Conservation (phyloP, 768 basidiomycete species). For the Antrodiella citrinella region DNA sequence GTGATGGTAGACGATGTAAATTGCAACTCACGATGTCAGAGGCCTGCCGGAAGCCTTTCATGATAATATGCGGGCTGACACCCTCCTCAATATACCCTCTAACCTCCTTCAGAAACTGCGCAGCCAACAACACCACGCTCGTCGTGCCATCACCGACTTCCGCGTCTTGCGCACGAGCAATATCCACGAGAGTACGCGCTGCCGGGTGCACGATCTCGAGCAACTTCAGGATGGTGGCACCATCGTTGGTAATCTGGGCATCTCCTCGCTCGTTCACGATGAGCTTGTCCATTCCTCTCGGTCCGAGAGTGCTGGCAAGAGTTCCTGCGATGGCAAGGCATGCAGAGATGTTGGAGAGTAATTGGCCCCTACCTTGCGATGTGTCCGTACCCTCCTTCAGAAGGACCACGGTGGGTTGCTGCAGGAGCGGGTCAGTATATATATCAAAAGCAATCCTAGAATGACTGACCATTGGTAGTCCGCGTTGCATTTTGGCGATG, state of each 20-base stretch:
- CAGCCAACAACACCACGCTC: slow-evolving; percentile 89
- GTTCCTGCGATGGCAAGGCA: slow-evolving; percentile 92
- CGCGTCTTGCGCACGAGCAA: slow-evolving; percentile 95
- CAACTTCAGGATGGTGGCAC: slow-evolving; percentile 95
- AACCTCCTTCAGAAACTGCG: slow-evolving; percentile 91
- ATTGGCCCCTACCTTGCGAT: slow-evolving; percentile 87
- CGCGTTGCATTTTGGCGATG: slow-evolving; percentile 89
- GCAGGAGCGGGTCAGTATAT: slow-evolving; percentile 13
- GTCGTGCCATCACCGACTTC: slow-evolving; percentile 99
- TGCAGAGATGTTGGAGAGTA: slow-evolving; percentile 93
- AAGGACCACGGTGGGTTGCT: slow-evolving; percentile 98
- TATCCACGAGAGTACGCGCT: slow-evolving; percentile 95
- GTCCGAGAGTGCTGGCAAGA: slow-evolving; percentile 91
- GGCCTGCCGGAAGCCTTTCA: slow-evolving; percentile 91
- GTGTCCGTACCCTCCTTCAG: slow-evolving; percentile 94
- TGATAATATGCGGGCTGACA: slow-evolving; percentile 94
- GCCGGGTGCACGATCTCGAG: slow-evolving; percentile 98
- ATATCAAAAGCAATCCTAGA: neutral
- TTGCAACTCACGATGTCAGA: slow-evolving; percentile 62
- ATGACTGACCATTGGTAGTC: slow-evolving; percentile 60
- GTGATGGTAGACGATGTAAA: slow-evolving; percentile 3
- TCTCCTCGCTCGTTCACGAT: slow-evolving; percentile 92
- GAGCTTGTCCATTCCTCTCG: slow-evolving; percentile 97
- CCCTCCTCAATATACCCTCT: slow-evolving; percentile 91
- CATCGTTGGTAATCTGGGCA: slow-evolving; percentile 99